Evolutionary conservation across 2,329 filamentous ascomycete genomes (phyloP).

Genomic region (Hypoxylon sp.): DNA sequence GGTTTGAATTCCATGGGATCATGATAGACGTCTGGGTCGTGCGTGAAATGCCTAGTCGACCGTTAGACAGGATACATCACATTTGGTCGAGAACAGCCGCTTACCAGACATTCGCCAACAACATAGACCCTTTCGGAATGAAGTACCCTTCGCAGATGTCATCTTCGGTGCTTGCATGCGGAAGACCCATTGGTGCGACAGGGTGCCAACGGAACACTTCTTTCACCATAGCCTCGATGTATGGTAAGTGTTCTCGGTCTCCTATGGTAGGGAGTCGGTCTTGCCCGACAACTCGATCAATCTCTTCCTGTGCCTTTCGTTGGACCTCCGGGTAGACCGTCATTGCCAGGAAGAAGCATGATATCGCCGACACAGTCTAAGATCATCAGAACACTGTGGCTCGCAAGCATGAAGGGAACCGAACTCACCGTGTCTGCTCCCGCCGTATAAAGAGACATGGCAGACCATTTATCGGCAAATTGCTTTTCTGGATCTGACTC

Average conservation of each 20-base stretch:
- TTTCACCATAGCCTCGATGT: slow-evolving; percentile 48
- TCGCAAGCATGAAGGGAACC: neutral
- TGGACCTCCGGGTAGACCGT: slow-evolving; percentile 62
- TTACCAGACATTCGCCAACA: slow-evolving; percentile 28
- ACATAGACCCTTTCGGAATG: slow-evolving; percentile 26
- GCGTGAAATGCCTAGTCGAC: slow-evolving; percentile 22
- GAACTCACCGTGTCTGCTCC: slow-evolving; percentile 49
- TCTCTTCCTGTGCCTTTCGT: slow-evolving; percentile 53
- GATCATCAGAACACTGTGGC: neutral
- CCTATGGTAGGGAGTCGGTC: slow-evolving; percentile 47
- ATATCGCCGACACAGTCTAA: slow-evolving; percentile 60
- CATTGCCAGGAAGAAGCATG: slow-evolving; percentile 64
- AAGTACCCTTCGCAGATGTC: slow-evolving; percentile 29
- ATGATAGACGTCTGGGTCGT: slow-evolving; percentile 18
- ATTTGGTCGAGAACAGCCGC: neutral
- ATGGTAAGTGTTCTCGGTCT: slow-evolving; percentile 49
- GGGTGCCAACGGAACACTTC: slow-evolving; percentile 51
- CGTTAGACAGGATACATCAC: neutral
- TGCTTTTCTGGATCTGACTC: slow-evolving; percentile 31
- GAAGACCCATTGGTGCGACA: slow-evolving; percentile 53
- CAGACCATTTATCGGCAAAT: slow-evolving; percentile 39
- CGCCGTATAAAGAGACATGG: slow-evolving; percentile 44
- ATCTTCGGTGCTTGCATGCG: slow-evolving; percentile 47
- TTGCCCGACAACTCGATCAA: slow-evolving; percentile 53
- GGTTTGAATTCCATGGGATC: slow-evolving; percentile 17